phyloP scores from a whole-genome alignment of 208 protist genomes.

The Acanthamoeba healyi region DNA sequence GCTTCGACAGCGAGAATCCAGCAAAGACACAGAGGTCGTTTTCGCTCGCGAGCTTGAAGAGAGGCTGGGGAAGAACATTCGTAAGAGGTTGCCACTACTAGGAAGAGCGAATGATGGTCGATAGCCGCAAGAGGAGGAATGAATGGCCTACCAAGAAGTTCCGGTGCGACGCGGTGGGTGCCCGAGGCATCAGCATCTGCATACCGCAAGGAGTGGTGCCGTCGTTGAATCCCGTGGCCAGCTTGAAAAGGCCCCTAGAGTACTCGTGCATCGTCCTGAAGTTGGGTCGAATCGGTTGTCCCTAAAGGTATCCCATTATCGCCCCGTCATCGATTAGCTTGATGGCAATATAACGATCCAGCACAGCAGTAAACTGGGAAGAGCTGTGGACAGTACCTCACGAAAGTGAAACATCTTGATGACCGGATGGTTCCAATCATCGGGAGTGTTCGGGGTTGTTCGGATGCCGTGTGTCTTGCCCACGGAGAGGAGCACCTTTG shows the following conservation, averaged over 20 bases:
- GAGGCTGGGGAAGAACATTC: background rate
- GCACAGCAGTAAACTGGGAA: no score
- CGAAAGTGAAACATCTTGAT: conserved; percentile 62
- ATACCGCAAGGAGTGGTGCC: conserved; percentile 22
- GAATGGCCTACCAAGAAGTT: conserved; percentile 5
- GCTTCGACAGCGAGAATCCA: conserved; percentile 37
- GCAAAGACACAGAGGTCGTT: conserved; percentile 30
- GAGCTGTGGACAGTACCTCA: no score
- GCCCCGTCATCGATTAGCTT: no score
- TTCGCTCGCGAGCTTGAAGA: background rate
- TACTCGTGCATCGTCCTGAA: conserved; percentile 63
- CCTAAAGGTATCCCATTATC: no score
- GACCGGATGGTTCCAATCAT: conserved; percentile 22
- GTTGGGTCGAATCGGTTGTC: conserved; percentile 12
- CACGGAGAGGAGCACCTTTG: background rate
- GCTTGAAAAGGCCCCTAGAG: conserved; percentile 26
- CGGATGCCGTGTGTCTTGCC: background rate
- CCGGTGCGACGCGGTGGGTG: background rate
- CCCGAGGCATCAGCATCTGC: conserved; percentile 57
- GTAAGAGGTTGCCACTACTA: no score
- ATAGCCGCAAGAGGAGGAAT: no score
- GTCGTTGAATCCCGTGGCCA: conserved; percentile 42
- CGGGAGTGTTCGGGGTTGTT: background rate
- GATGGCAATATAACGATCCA: no score
- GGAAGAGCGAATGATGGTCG: no score